phyloP scores from a whole-genome alignment of 2,329 filamentous ascomycete species.

The Xylaria sp. region DNA sequence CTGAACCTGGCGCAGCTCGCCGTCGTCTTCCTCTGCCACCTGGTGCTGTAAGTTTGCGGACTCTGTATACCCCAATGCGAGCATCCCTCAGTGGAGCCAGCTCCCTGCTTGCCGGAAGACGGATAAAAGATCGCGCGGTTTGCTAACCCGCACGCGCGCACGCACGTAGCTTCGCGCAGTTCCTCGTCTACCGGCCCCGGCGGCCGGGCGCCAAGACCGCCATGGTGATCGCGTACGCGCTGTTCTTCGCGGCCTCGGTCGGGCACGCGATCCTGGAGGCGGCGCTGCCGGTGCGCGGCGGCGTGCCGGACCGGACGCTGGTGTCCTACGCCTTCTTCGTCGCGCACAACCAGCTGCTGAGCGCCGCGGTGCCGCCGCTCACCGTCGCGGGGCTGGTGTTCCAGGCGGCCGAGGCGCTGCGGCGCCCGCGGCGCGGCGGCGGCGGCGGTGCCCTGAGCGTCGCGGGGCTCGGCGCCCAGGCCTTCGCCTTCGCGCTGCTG shows the following conservation, averaged over 20 bases:
- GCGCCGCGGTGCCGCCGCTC: neutral
- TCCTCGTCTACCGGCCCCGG: neutral
- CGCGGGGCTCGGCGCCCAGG: neutral
- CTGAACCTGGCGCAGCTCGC: constrained; percentile 2
- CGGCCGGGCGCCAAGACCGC: neutral
- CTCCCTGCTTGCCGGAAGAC: too few species aligned
- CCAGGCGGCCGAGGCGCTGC: neutral
- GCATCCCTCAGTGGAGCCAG: neutral
- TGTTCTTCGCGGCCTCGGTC: neutral
- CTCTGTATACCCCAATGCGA: neutral
- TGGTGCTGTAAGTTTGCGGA: constrained; percentile 5
- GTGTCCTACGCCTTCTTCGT: neutral
- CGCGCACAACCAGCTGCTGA: neutral
- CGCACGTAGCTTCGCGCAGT: neutral
- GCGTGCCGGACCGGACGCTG: neutral
- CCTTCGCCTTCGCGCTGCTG: constrained; percentile 1
- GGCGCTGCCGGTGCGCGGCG: neutral
- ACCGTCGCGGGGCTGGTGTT: neutral
- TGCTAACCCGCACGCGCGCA: too few species aligned
- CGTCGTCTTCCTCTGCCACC: neutral
- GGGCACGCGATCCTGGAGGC: neutral
- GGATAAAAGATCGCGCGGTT: neutral
- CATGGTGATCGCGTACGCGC: neutral
- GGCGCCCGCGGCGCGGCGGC: neutral
- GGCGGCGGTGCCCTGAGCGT: neutral